A percentile compares a stretch with the other conserved stretches of the same genome.
Conservation (phyloP, 257 asterid genomes). For the Solanum piurae region DNA sequence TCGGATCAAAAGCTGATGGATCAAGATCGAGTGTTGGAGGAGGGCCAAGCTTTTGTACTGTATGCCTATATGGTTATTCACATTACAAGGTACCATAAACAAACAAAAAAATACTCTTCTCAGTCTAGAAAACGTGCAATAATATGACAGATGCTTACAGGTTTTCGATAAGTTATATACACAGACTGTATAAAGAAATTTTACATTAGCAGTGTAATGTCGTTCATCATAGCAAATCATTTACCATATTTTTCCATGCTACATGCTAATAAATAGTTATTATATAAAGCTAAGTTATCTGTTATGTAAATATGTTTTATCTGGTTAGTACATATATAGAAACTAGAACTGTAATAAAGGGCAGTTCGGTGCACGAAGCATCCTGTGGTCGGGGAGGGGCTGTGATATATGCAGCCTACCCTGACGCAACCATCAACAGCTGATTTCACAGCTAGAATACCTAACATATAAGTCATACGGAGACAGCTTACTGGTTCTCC, state of each 20-base stretch:
- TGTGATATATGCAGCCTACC: neutral
- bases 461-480: neutral
- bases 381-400: neutral
- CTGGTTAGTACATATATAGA: neutral
- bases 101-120: neutral
- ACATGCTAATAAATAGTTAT: neutral
- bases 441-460: neutral
- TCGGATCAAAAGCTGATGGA: slow-evolving; percentile 87
- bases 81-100: neutral
- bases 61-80: slow-evolving; percentile 46
- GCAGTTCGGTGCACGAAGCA: neutral
- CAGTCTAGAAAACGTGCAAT: neutral
- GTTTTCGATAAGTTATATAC: neutral
- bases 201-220: neutral
- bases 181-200: neutral
- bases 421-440: neutral
- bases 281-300: neutral
- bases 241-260: neutral
- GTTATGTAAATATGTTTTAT: neutral
- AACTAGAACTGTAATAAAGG: neutral
- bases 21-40: slow-evolving; percentile 73
- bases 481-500: neutral
- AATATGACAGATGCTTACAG: neutral
- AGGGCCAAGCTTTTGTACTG: slow-evolving; percentile 85
- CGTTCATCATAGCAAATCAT: neutral